These are phyloP conservation scores for Conidiobolus incongruus DNA, from an alignment of 371 early-diverging fungal genomes.

Conservation along the genomic window DNA sequence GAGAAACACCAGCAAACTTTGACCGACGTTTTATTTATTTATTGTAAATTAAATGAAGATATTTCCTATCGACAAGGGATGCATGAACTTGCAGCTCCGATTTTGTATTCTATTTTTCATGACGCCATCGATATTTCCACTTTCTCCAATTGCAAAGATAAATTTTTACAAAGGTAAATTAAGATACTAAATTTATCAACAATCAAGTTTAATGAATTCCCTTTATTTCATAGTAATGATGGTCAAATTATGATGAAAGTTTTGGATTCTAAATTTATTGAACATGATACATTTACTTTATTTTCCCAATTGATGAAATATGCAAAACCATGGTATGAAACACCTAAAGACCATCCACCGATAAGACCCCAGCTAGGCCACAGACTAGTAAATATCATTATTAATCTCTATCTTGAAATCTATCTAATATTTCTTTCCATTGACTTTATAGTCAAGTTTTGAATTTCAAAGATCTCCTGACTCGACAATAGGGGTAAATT, in stretches of 20 bases:
- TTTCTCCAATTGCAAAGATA: neutral
- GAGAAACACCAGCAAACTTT: constrained; percentile 37
- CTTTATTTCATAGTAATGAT: constrained; percentile 7
- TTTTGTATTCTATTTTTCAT: constrained; percentile 42
- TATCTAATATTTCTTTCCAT: too few species aligned
- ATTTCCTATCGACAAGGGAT: constrained; percentile 92
- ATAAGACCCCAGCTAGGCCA: too few species aligned
- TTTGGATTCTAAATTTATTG: constrained; percentile 34
- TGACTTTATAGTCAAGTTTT: neutral
- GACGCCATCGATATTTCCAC: constrained; percentile 17
- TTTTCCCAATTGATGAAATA: constrained; percentile 63
- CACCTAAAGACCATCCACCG: too few species aligned
- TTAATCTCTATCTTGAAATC: neutral
- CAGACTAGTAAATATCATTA: neutral
- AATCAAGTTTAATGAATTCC: too few species aligned
- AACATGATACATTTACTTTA: constrained; percentile 65
- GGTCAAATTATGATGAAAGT: constrained; percentile 12
- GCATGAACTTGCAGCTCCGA: constrained; percentile 81
- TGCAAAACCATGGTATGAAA: constrained; percentile 68
- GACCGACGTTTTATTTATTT: constrained; percentile 70
- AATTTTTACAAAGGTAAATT: too few species aligned
- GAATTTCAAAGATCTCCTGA: neutral
- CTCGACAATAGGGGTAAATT: neutral
- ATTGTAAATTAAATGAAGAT: constrained; percentile 65
- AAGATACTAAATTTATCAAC: too few species aligned